phyloP scores from a whole-genome alignment of 345 rosid species.

The Microthlaspi erraticum region DNA sequence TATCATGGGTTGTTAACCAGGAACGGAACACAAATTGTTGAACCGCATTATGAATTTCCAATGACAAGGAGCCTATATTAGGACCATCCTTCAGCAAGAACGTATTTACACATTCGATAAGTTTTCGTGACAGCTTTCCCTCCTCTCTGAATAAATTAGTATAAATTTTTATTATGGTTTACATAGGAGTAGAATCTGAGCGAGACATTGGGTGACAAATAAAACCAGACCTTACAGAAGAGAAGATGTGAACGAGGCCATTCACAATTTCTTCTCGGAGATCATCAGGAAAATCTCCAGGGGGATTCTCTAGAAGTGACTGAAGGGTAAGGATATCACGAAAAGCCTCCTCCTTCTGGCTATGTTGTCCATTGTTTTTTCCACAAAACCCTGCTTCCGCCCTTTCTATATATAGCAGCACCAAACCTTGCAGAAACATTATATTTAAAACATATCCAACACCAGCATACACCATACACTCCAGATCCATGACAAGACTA shows the following conservation, averaged over 20 bases:
- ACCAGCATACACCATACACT: constrained; percentile 21
- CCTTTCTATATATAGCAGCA: constrained; percentile 75
- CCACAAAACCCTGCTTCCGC: constrained; percentile 58
- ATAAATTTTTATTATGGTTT: constrained; percentile 20
- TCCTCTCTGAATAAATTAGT: constrained; percentile 68
- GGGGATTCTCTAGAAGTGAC: constrained; percentile 85
- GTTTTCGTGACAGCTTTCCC: constrained; percentile 89
- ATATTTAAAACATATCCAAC: constrained; percentile 26
- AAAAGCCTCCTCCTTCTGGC: constrained; percentile 76
- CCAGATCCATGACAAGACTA: constrained; percentile 25
- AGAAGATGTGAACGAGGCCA: constrained; percentile 74
- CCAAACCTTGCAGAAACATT: constrained; percentile 57
- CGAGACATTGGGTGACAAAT: constrained; percentile 22
- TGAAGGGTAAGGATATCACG: constrained; percentile 71
- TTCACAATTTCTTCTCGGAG: constrained; percentile 65
- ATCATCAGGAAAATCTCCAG: constrained; percentile 79
- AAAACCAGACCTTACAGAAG: constrained; percentile 61
- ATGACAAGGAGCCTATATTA: constrained; percentile 68
- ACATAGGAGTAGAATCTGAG: constrained; percentile 33
- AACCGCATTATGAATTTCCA: constrained; percentile 72
- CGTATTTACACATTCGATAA: constrained; percentile 79
- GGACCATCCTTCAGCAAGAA: constrained; percentile 88
- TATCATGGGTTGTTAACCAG: constrained; percentile 82
- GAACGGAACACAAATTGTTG: constrained; percentile 63
- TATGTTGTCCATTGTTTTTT: constrained; percentile 54